phyloP scores from a whole-genome alignment of 140 eudicot species.

The Senecio squalidus region DNA sequence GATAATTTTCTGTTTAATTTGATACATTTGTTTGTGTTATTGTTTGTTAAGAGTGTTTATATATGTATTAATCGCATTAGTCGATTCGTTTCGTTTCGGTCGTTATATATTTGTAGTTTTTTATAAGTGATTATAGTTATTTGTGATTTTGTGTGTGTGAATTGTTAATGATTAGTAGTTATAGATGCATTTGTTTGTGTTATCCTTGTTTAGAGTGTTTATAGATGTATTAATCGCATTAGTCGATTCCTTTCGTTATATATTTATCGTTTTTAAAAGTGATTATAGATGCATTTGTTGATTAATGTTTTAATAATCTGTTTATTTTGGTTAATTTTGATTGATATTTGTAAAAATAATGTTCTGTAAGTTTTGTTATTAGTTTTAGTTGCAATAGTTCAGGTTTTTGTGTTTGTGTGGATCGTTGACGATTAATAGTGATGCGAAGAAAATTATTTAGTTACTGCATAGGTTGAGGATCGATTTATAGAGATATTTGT shows the following conservation, averaged over 20 bases:
- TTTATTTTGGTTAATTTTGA: too few relatives aligned
- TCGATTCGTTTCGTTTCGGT: too few relatives aligned
- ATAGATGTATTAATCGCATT: background rate
- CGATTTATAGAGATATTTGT: too few relatives aligned
- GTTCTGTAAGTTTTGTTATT: too few relatives aligned
- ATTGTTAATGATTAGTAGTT: slow-evolving; percentile 1
- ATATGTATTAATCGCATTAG: background rate
- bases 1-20: background rate
- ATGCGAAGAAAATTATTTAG: too few relatives aligned
- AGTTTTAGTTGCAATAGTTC: too few relatives aligned
- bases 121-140: slow-evolving; percentile 2
- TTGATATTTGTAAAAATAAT: too few relatives aligned
- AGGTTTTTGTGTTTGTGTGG: too few relatives aligned
- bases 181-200: background rate
- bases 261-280: background rate
- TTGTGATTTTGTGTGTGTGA: background rate
- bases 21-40: slow-evolving; percentile 1
- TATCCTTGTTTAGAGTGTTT: background rate
- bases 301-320: too few relatives aligned
- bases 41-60: background rate
- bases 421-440: too few relatives aligned
- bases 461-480: too few relatives aligned
- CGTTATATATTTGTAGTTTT: background rate
- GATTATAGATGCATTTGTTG: background rate
- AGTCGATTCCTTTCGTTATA: background rate